Evolutionary conservation across 2,329 filamentous ascomycete species (phyloP).

Genomic region (Didymosphaeria variabile): DNA sequence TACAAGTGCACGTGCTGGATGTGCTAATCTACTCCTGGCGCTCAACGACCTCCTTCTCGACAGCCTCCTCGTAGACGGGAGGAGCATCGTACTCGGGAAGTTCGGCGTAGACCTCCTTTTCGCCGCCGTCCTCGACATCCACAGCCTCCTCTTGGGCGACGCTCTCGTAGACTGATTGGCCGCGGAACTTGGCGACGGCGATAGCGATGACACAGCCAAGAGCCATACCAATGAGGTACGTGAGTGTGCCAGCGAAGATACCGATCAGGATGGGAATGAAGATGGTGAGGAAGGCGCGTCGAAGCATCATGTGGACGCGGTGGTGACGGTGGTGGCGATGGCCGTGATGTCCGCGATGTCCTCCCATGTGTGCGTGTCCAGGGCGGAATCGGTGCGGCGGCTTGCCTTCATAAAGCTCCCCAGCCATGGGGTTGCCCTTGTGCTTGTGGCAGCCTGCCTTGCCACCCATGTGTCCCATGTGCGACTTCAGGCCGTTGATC

Average conservation of each 20-base stretch:
- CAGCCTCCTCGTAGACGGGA: constrained; percentile 48
- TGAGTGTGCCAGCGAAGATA: constrained; percentile 71
- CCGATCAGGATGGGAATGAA: constrained; percentile 74
- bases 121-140: constrained; percentile 27
- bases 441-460: constrained; percentile 47
- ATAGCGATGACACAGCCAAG: constrained; percentile 70
- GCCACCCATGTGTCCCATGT: constrained; percentile 24
- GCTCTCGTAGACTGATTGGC: constrained; percentile 47
- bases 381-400: constrained; percentile 46
- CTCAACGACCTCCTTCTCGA: constrained; percentile 43
- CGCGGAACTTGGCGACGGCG: constrained; percentile 65
- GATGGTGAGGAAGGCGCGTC: constrained; percentile 68
- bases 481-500: constrained; percentile 44
- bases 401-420: constrained; percentile 42
- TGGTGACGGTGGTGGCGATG: constrained; percentile 28
- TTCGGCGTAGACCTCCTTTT: constrained; percentile 47
- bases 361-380: constrained; percentile 33
- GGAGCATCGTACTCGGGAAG: constrained; percentile 50
- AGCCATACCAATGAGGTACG: constrained; percentile 73
- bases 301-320: constrained; percentile 41
- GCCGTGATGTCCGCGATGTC: neutral
- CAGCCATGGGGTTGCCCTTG: constrained; percentile 43
- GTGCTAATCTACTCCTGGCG: constrained; percentile 31
- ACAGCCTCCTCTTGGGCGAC: constrained; percentile 45
- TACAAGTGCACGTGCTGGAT: neutral